Evolutionary conservation across 2,329 filamentous ascomycete species (phyloP), one percentile per base, ranked within the genome.

Genomic region (Sarocladium oryzae): DNA sequence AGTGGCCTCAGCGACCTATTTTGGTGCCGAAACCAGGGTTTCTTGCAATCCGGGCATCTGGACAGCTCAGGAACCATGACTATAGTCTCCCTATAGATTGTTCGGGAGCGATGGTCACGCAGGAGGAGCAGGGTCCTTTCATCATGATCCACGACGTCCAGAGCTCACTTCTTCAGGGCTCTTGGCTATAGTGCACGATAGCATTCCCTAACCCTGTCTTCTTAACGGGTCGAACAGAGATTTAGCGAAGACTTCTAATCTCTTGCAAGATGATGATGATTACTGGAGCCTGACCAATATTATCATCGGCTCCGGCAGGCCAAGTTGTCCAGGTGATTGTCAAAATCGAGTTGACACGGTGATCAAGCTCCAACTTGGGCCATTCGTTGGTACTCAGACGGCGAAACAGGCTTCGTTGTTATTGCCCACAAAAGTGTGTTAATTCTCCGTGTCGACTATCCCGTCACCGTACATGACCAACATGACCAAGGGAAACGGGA

Each of bases 121-220:
- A n/a, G 21, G 3, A 15, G 7, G 28, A 23, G 3, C 21, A 43
- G 40, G 40, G 40, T 26, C 23, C 16, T n/a, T 26, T 21, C 16
- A 28, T 8, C 21, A 43, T 10, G 16, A 16, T 16, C 40, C 16
- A 40, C 8, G 18, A 40, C 20, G 16, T 21, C 23, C 23, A n/a
- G 40, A 43, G 40, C 11, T 43, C 40, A 13, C 9, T 43, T 26
- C 40, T 23, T 32, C 10, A 15, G 28, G 4, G 2, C 10, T 33
- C 43, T 48, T 48, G 43, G 43, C 43, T 48, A 45, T 48, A 33
- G 20, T 33, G 20, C 21, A 30, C 40, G 40, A 45, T 30, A 16
- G 10, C 30, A 13, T 45, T 45, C 7, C 40, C 40, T 13, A 16
- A 45, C 26, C 13, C 9, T 21, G 40, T 6, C 30, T 13, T 48